Conservation (phyloP, 495 filamentous ascomycete genomes). For the Stereocaulon alpinum region DNA sequence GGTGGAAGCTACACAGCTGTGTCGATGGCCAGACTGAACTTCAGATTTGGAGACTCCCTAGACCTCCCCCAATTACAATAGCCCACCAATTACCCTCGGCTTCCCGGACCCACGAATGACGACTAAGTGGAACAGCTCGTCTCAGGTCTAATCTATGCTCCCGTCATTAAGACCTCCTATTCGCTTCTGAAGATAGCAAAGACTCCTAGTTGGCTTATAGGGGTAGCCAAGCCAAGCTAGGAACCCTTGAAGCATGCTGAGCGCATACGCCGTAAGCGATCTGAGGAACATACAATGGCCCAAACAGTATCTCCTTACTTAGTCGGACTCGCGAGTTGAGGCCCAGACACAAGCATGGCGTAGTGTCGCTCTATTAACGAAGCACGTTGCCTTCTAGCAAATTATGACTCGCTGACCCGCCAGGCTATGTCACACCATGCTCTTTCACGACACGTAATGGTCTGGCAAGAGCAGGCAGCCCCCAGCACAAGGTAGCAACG, state of each 20-base stretch:
- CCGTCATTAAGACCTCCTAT: background rate
- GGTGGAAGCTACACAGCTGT: too few relatives aligned
- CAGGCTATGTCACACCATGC: background rate
- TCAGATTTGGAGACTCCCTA: too few relatives aligned
- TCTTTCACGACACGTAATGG: background rate
- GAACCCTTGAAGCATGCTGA: background rate
- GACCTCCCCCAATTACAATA: too few relatives aligned
- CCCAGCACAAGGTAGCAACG: background rate
- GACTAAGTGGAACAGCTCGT: background rate
- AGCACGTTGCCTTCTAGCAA: background rate
- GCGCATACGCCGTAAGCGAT: constrained; percentile 4
- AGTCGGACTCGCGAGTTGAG: background rate
- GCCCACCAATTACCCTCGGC: background rate
- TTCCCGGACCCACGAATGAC: background rate
- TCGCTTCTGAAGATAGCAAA: background rate
- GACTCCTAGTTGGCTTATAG: background rate
- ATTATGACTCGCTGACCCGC: background rate
- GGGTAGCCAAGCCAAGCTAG: background rate
- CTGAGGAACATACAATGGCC: background rate
- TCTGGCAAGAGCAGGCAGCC: background rate
- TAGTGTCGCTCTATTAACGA: background rate
- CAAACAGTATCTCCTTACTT: too few relatives aligned
- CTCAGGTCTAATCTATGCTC: background rate
- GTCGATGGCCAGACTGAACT: too few relatives aligned
- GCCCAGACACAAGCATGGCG: background rate